Evolutionary conservation across 768 basidiomycete genomes (phyloP), one percentile per base, ranked within the genome.

Genomic region (Asterophora parasitica): DNA sequence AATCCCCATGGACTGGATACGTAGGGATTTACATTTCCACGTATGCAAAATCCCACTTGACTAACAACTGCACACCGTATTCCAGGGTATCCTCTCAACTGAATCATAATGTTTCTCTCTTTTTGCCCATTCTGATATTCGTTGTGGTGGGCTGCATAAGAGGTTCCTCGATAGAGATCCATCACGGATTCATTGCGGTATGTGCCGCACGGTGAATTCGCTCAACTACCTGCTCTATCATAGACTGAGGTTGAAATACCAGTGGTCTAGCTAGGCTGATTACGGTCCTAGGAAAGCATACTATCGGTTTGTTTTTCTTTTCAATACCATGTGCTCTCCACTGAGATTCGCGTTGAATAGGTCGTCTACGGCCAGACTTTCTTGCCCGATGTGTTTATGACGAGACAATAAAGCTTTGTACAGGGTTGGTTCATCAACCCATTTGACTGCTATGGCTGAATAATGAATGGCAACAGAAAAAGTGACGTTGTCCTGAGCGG

Each of bases 321-420:
- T 15, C 12, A 1, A 7, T 40, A 41, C 44, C 6, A 68, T 27
- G 8, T 31, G 15, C 12, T 15, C 2, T 20, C 33, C 2, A 26
- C 28, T 9, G 20, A 12, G 6, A 42, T 39, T 39, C n/a, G n/a
- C n/a, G n/a, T n/a, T 40, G 31, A 31, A 1, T 48, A 78, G 76
- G 75, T 37, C 62, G 83, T 17, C 62, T 86, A 13, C 72, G 84
- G 10, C 84, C 84, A 0, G 83, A 86, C 58, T 86, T 85, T 55
- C 71, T 85, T 34, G 68, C 75, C 9, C 75, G 83, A 28, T 86
- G 84, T 55, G 72, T 75, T 53, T 85, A 82, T 81, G 75, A 81
- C 44, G 63, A 67, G 8, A 58, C 62, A 2, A 38, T 70, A 2
- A 59, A 71, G 49, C 60, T 62, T 40, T 86, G 84, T 58, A 74